Evolutionary conservation across 495 filamentous ascomycete species (phyloP).

Genomic region (Hyphodiscus hymeniophilus): DNA sequence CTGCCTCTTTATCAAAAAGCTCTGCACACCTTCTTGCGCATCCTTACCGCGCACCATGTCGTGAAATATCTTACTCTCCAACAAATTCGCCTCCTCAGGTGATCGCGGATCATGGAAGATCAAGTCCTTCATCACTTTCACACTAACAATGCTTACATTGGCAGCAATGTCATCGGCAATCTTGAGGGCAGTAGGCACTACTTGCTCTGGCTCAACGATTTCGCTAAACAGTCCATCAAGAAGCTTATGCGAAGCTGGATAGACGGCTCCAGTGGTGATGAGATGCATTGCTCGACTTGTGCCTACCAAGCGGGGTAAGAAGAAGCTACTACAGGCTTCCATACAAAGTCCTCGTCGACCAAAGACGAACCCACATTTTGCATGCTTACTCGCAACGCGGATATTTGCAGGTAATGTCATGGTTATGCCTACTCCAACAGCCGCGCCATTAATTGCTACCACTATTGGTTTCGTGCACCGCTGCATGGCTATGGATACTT

Average conservation of each 20-base stretch:
- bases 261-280: conserved; percentile 11
- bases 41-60: conserved; percentile 41
- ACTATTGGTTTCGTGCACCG: conserved; percentile 54
- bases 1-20: conserved; percentile 37
- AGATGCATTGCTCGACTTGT: conserved; percentile 34
- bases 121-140: conserved; percentile 46
- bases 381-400: conserved; percentile 40
- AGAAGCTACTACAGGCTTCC: conserved; percentile 54
- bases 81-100: conserved; percentile 46
- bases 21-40: conserved; percentile 34
- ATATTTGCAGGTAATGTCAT: not conserved
- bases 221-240: conserved; percentile 4
- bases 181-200: conserved; percentile 1
- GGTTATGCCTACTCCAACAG: conserved; percentile 37
- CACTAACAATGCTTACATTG: conserved; percentile 44
- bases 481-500: conserved; percentile 49
- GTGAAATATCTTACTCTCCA: conserved; percentile 47
- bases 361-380: conserved; percentile 57
- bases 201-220: not conserved
- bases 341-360: conserved; percentile 49
- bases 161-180: conserved; percentile 22
- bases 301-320: conserved; percentile 52
- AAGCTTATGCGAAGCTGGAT: not conserved
- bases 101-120: conserved; percentile 42
- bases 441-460: conserved; percentile 53